Base-by-base conservation (phyloP, 257 asterid species). In the Voacanga thouarsii region DNA sequence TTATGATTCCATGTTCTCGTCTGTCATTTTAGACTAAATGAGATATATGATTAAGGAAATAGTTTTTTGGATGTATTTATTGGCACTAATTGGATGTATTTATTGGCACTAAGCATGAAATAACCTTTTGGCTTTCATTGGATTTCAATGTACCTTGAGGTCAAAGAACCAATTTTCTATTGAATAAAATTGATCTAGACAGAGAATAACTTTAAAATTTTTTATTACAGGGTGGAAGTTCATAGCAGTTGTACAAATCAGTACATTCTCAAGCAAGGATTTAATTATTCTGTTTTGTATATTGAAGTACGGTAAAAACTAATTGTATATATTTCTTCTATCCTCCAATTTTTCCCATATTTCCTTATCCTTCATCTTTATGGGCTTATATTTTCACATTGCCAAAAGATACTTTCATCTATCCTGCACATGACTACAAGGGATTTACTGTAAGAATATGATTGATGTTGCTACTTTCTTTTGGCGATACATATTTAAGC, bases 361-460 rank as follows among this genome's bases (percentile, higher is more conserved):
- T 45, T 75, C 50, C 70, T 49, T 68, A 59, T 41, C 44, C 28
- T 7, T 39, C 41, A 64, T 33, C 26, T 64, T 81, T 45, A 7
- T 61, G 50, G 33, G 49, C 57, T 15, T 90, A 96, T 98, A 96
- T 96, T 75, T 93, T 93, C 75, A 83, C 97, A 15, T 85, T 96
- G 89, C 99, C 98, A 15, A 86, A 89, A 78, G 96, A 96, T 82
- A 92, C 99, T 21, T 83, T 88, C 18, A 43, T 96, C 60, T 96
- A 92, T 79, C 98, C 99, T 78, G 98, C 98, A 82, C 99, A 96
- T 73, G 99, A 96, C 87, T 96, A 96, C 89, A 96, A 85, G 85
- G 99, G 99, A 11, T 96, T 93, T 86, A 83, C 96, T 21, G 99
- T 95, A 87, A 88, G 97, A 71, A 80, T 76, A 64, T 74, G 21